Conservation (phyloP, 2,329 filamentous ascomycete species). For the Xylariaceae sp. region DNA sequence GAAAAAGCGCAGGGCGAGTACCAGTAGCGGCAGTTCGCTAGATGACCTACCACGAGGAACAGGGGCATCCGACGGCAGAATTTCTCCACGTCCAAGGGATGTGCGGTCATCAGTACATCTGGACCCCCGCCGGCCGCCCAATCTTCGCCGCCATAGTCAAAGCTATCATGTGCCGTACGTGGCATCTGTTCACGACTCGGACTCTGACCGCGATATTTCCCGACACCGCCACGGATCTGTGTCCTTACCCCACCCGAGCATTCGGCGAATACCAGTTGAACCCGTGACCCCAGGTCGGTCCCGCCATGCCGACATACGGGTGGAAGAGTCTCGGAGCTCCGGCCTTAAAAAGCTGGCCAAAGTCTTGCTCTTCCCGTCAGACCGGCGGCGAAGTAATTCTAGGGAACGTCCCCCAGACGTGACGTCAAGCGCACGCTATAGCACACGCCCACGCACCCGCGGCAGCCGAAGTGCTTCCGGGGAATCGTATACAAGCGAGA, state of each 20-base stretch:
- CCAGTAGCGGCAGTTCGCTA: conserved; percentile 33
- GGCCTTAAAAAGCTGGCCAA: conserved; percentile 26
- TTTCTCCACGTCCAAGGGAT: conserved; percentile 28
- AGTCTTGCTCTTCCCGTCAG: conserved; percentile 24
- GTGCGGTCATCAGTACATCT: conserved; percentile 17
- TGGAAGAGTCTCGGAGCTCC: conserved; percentile 24
- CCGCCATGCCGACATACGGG: conserved; percentile 18
- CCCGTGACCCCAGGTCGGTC: conserved; percentile 15
- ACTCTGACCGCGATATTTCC: conserved; percentile 22
- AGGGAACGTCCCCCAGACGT: conserved; percentile 20
- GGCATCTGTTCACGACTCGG: conserved; percentile 20
- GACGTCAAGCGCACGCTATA: conserved; percentile 19
- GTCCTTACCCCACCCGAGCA: conserved; percentile 17
- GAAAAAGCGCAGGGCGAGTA: conserved; percentile 24
- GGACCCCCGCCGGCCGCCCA: conserved; percentile 21
- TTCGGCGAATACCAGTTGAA: conserved; percentile 22
- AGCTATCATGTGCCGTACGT: conserved; percentile 25
- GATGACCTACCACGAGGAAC: conserved; percentile 41
- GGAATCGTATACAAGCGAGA: conserved; percentile 26
- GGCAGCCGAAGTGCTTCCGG: conserved; percentile 26
- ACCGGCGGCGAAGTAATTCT: conserved; percentile 29
- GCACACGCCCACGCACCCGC: conserved; percentile 19
- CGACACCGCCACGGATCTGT: conserved; percentile 16
- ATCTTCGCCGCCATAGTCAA: conserved; percentile 26
- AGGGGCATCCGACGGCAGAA: conserved; percentile 48